Percentiles rank a stretch among this genome's conserved stretches.
Conservation (phyloP, 352 stramenopile species). For the Aphanomyces cochlioides region DNA sequence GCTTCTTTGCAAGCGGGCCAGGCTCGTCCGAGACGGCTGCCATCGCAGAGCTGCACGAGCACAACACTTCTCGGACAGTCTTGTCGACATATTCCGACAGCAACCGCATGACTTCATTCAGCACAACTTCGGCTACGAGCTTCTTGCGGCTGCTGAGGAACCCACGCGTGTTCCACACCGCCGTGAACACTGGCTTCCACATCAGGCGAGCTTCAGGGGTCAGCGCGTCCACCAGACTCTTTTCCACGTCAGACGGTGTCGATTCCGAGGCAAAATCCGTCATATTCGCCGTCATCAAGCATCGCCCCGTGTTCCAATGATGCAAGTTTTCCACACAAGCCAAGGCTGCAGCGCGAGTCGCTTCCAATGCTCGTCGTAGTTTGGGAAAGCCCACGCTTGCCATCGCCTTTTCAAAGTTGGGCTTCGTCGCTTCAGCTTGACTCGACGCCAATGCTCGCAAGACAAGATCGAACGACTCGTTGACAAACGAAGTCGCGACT, state of each 20-base stretch:
- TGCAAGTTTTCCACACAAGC: background rate
- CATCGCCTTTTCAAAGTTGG: too few relatives aligned
- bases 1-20: background rate
- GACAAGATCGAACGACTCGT: slow-evolving; percentile 20
- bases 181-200: background rate
- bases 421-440: too few relatives aligned
- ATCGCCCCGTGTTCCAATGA: slow-evolving; percentile 15
- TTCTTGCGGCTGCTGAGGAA: slow-evolving; percentile 9
- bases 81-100: background rate
- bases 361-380: background rate
- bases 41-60: background rate
- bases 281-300: slow-evolving; percentile 15
- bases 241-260: background rate
- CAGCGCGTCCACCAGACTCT: background rate
- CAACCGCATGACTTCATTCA: slow-evolving; percentile 12
- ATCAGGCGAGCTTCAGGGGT: background rate
- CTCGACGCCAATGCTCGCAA: background rate
- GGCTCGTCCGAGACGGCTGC: background rate
- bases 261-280: background rate
- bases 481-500: slow-evolving; percentile 13
- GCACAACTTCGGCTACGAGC: slow-evolving; percentile 16
- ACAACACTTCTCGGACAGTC: background rate
- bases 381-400: too few relatives aligned
- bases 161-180: slow-evolving; percentile 5
- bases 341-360: background rate